These are phyloP conservation scores for Fusarium sp. DNA, from an alignment of 2,329 filamentous ascomycete genomes.

Conservation along the genomic window DNA sequence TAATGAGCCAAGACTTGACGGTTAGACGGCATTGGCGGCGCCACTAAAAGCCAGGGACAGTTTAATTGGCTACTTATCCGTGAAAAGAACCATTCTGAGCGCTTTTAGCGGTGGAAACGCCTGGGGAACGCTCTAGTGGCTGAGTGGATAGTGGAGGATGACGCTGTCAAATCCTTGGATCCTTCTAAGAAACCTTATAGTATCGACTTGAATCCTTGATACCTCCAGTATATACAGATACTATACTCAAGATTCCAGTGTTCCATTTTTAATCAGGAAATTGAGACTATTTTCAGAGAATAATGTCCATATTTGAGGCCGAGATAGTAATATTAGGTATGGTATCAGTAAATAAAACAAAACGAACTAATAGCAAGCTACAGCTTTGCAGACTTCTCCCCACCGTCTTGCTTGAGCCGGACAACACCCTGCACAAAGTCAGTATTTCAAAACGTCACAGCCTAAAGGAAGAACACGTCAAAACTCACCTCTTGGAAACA, in stretches of 20 bases:
- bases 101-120: background rate
- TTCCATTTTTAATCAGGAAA: background rate
- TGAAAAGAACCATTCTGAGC: background rate
- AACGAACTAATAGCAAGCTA: constrained; percentile 26
- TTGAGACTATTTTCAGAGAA: background rate
- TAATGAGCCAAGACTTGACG: background rate
- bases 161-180: background rate
- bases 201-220: background rate
- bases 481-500: constrained; percentile 79
- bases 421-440: constrained; percentile 59
- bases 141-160: background rate
- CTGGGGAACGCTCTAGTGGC: background rate
- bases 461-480: constrained; percentile 28
- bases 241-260: background rate
- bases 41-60: background rate
- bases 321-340: background rate
- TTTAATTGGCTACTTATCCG: background rate
- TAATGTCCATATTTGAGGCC: background rate
- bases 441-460: constrained; percentile 16
- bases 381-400: constrained; percentile 50
- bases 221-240: no score
- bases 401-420: constrained; percentile 58
- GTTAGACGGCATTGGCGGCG: background rate
- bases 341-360: constrained; percentile 13
- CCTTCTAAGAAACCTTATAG: background rate